Evolutionary conservation across 192 early-diverging fungal genomes (phyloP).

Genomic region (Thamnidium elegans): DNA sequence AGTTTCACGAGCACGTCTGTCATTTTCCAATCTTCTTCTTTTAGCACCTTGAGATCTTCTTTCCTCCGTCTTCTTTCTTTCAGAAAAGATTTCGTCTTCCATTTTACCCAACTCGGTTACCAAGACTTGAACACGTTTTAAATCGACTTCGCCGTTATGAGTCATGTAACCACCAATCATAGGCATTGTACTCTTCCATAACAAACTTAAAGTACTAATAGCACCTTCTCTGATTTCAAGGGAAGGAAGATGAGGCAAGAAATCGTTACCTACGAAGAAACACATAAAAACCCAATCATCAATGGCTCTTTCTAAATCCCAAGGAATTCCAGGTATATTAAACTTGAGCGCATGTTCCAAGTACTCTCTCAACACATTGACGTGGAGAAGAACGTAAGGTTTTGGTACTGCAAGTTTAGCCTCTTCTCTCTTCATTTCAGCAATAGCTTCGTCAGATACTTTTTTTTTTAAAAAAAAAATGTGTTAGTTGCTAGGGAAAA

Average conservation of each 20-base stretch:
- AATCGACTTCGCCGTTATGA: constrained; percentile 70
- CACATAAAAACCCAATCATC: constrained; percentile 97
- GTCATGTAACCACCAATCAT: constrained; percentile 83
- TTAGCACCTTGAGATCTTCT: constrained; percentile 29
- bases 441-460: constrained; percentile 13
- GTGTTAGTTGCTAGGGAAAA: background rate
- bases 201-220: constrained; percentile 79
- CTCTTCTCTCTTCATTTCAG: constrained; percentile 11
- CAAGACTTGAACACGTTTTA: constrained; percentile 75
- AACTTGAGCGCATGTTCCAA: constrained; percentile 80
- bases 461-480: background rate
- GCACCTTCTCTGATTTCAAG: constrained; percentile 96
- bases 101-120: constrained; percentile 79
- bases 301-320: constrained; percentile 87
- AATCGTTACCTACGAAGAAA: constrained; percentile 99
- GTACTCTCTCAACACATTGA: constrained; percentile 88
- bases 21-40: constrained; percentile 34
- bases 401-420: constrained; percentile 55
- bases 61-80: constrained; percentile 51
- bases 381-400: constrained; percentile 82
- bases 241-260: constrained; percentile 90
- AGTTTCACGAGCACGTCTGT: constrained; percentile 8
- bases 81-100: constrained; percentile 77
- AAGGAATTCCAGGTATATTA: constrained; percentile 64
- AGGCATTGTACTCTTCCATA: constrained; percentile 86